phyloP scores from a whole-genome alignment of 805 yeast species.

The Tetrapisispora namnaoensis region DNA sequence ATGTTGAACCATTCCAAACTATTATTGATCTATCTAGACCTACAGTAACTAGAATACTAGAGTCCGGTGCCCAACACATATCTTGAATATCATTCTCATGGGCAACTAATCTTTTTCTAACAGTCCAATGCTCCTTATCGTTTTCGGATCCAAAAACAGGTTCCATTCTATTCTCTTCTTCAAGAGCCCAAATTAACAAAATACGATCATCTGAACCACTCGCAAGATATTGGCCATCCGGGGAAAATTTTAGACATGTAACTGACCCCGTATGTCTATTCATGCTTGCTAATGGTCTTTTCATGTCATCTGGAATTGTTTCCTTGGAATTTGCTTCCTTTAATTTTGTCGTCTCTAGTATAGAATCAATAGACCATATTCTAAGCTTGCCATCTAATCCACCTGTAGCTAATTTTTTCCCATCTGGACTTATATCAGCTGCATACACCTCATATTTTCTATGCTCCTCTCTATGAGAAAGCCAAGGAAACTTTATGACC shows the following conservation, averaged over 20 bases:
- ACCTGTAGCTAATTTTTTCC: constrained; percentile 81
- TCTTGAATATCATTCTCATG: constrained; percentile 98
- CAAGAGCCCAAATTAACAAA: constrained; percentile 85
- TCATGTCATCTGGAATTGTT: constrained; percentile 12
- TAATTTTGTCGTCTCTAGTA: constrained; percentile 31
- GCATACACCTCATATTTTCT: constrained; percentile 79
- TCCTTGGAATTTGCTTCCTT: neutral
- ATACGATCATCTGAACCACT: constrained; percentile 94
- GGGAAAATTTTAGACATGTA: constrained; percentile 85
- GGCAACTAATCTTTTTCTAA: constrained; percentile 82
- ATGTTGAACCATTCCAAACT: constrained; percentile 88
- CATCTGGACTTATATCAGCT: constrained; percentile 71
- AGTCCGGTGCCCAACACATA: constrained; percentile 96
- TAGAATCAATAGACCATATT: constrained; percentile 68
- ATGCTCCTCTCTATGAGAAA: constrained; percentile 65
- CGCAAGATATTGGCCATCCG: constrained; percentile 83
- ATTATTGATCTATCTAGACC: constrained; percentile 90
- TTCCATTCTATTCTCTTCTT: constrained; percentile 41
- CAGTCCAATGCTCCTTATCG: constrained; percentile 91
- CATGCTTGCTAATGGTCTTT: constrained; percentile 75
- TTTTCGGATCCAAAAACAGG: constrained; percentile 62
- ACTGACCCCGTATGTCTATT: constrained; percentile 95
- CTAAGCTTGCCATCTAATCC: constrained; percentile 89
- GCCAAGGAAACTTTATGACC: constrained; percentile 63
- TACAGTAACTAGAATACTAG: constrained; percentile 80